These are phyloP conservation scores for Lepiota venenata DNA, from an alignment of 768 basidiomycete genomes.

Conservation along the genomic window DNA sequence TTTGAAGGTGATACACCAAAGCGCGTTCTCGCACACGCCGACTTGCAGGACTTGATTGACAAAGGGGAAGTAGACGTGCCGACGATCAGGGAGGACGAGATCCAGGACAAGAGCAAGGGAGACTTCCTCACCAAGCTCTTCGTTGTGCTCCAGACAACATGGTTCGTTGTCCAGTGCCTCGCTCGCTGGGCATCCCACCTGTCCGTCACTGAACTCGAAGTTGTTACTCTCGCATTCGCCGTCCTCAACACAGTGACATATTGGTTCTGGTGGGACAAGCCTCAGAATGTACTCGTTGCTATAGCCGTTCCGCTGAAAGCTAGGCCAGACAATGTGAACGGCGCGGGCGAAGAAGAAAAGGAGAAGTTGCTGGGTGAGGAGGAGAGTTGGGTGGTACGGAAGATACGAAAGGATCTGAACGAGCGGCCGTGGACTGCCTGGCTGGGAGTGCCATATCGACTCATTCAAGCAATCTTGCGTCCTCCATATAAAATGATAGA, in stretches of 20 bases:
- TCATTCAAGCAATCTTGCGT: too few relatives aligned
- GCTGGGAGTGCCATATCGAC: too few relatives aligned
- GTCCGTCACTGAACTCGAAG: constrained; percentile 25
- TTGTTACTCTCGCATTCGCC: constrained; percentile 25
- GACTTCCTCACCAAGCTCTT: constrained; percentile 21
- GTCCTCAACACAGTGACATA: constrained; percentile 25
- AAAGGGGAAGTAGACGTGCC: neutral
- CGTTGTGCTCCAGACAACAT: constrained; percentile 23
- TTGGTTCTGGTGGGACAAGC: constrained; percentile 33
- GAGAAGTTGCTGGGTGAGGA: too few relatives aligned
- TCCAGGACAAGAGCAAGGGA: constrained; percentile 25
- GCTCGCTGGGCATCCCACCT: constrained; percentile 20
- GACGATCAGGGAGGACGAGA: constrained; percentile 17
- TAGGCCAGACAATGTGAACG: too few relatives aligned
- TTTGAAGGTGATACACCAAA: neutral
- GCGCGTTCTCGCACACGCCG: too few relatives aligned
- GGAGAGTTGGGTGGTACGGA: too few relatives aligned
- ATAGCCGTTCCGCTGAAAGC: constrained; percentile 6
- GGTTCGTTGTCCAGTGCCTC: constrained; percentile 28
- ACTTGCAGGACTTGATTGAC: too few relatives aligned
- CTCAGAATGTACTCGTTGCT: constrained; percentile 21
- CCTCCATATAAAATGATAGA: too few relatives aligned
- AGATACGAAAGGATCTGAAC: too few relatives aligned
- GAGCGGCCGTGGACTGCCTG: too few relatives aligned
- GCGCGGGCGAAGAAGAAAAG: too few relatives aligned